Conservation (phyloP, 225 moss, liverwort and hornwort species). For the Lunularia cruciata region DNA sequence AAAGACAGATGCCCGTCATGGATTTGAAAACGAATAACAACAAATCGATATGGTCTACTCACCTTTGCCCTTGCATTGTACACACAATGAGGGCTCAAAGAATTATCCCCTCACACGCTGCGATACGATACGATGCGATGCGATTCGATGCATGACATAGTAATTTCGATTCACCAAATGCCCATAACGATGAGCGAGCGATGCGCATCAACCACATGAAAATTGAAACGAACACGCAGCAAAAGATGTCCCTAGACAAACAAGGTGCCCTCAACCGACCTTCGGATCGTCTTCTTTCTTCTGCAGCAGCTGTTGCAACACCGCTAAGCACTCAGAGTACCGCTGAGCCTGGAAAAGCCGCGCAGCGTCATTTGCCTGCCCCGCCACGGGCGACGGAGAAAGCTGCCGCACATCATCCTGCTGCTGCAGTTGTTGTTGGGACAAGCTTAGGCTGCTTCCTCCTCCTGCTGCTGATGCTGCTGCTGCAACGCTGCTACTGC, state of each 20-base stretch:
- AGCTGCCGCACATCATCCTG: conserved; percentile 17
- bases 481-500: not conserved
- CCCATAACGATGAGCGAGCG: not conserved
- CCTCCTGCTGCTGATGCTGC: not conserved
- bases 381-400: conserved; percentile 63
- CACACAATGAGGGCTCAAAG: too few relatives aligned
- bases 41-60: too few relatives aligned
- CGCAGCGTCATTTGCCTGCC: conserved; percentile 88
- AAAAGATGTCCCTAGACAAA: not conserved
- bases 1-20: not conserved
- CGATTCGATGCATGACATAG: not conserved
- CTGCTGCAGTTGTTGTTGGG: conserved; percentile 12
- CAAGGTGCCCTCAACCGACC: conserved; percentile 35
- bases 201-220: not conserved
- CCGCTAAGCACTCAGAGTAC: conserved; percentile 73
- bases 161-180: not conserved
- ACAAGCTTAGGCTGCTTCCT: conserved; percentile 13
- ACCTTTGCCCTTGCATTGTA: too few relatives aligned
- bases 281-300: conserved; percentile 91
- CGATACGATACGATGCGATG: too few relatives aligned
- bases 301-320: conserved; percentile 81
- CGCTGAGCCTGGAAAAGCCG: conserved; percentile 79
- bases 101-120: too few relatives aligned
- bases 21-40: not conserved
- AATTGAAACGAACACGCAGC: not conserved